Conservation (phyloP, 73 alveolate species). For the Uronychia setigera region DNA sequence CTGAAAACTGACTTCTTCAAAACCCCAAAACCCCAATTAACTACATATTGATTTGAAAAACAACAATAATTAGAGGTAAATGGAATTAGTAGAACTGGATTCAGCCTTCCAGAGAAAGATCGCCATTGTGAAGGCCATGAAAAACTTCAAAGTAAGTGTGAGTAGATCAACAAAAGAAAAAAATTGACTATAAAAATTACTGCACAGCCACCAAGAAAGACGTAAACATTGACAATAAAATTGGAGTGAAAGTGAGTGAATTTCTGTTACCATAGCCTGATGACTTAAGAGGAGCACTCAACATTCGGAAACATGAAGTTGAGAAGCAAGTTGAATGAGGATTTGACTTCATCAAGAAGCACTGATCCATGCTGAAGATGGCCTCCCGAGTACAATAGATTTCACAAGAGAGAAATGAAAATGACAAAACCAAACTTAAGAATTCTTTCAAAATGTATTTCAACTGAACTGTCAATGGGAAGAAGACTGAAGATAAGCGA, state of each 20-base stretch:
- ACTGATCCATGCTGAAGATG: neutral
- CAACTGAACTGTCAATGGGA: neutral
- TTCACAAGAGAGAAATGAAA: neutral
- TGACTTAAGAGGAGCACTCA: neutral
- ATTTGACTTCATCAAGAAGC: neutral
- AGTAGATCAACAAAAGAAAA: neutral
- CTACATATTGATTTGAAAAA: no score
- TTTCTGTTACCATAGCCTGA: neutral
- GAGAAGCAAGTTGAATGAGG: neutral
- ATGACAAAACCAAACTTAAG: neutral
- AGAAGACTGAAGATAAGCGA: neutral
- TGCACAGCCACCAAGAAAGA: conserved; percentile 2
- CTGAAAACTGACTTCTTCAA: no score
- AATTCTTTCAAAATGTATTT: neutral
- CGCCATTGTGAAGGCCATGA: neutral
- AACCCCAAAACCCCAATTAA: no score
- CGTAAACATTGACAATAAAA: neutral
- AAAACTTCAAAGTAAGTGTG: neutral
- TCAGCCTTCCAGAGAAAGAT: neutral
- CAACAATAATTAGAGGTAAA: no score
- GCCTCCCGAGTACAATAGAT: neutral
- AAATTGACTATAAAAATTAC: neutral
- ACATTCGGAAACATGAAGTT: neutral
- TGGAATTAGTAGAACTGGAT: no score
- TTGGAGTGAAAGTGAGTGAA: neutral